Evolutionary conservation across 352 stramenopile species (phyloP).

Genomic region (Pythium pyrilobum): DNA sequence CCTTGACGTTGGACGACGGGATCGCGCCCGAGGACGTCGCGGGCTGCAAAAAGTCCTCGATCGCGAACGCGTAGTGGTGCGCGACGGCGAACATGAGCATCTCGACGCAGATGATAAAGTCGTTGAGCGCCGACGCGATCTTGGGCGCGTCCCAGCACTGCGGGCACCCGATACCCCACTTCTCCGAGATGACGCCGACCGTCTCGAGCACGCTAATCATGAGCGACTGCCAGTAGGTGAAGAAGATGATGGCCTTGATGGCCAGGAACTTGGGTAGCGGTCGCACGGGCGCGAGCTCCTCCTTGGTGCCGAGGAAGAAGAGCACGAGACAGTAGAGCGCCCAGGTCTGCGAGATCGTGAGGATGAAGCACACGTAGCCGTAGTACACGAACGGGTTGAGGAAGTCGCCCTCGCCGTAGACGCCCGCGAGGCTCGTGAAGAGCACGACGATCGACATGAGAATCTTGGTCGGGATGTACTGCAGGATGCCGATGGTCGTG

Average conservation of each 20-base stretch:
- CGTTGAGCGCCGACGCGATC: conserved; percentile 88
- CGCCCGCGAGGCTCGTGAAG: conserved; percentile 72
- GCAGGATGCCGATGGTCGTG: conserved; percentile 90
- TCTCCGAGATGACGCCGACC: conserved; percentile 79
- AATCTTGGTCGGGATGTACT: conserved; percentile 91
- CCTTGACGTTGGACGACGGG: conserved; percentile 77
- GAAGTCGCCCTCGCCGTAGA: conserved; percentile 89
- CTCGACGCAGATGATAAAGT: conserved; percentile 94
- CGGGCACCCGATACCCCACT: conserved; percentile 80
- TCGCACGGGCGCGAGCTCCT: conserved; percentile 85
- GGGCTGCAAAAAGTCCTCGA: conserved; percentile 82
- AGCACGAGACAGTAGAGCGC: conserved; percentile 93
- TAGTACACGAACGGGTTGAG: conserved; percentile 79
- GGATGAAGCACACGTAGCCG: conserved; percentile 88
- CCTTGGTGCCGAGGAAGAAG: conserved; percentile 91
- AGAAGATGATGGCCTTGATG: conserved; percentile 95
- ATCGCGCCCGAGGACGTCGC: conserved; percentile 24
- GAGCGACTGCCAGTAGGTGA: conserved; percentile 93
- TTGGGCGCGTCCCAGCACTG: conserved; percentile 82
- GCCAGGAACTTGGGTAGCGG: conserved; percentile 92
- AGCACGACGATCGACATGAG: conserved; percentile 85
- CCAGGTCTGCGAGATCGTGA: conserved; percentile 88
- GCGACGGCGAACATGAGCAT: conserved; percentile 92
- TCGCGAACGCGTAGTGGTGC: conserved; percentile 91
- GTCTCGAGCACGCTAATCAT: conserved; percentile 88